A percentile compares a stretch with the other conserved stretches of the same genome.
phyloP scores from a whole-genome alignment of 2,329 filamentous ascomycete genomes.

The Didymella lethalis region DNA sequence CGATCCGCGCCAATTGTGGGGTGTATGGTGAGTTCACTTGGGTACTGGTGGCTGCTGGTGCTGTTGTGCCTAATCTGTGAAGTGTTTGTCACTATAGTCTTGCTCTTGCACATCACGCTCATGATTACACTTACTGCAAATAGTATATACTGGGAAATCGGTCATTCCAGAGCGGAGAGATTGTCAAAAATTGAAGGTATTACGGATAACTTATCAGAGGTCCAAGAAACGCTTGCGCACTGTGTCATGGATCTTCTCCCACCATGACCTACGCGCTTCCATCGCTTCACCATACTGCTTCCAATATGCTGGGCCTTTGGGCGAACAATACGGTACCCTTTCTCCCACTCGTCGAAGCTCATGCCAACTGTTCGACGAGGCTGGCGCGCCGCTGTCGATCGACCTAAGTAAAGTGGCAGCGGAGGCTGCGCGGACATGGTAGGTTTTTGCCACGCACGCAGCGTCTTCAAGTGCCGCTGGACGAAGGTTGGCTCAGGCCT shows the following conservation, averaged over 20 bases:
- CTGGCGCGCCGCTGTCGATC: neutral
- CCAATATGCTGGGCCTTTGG: constrained; percentile 9
- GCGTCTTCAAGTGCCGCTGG: constrained; percentile 10
- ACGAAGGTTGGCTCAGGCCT: constrained; percentile 2
- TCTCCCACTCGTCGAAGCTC: neutral
- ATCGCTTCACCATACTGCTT: constrained; percentile 8
- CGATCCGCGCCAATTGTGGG: neutral
- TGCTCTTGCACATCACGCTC: neutral
- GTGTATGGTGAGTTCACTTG: neutral
- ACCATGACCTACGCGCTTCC: constrained; percentile 12
- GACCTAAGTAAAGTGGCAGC: neutral
- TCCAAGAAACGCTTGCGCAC: neutral
- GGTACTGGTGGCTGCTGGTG: neutral
- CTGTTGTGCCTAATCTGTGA: neutral
- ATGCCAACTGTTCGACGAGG: neutral
- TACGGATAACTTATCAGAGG: neutral
- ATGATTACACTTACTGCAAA: neutral
- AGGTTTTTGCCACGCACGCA: constrained; percentile 23
- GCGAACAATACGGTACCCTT: neutral
- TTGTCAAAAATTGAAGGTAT: neutral
- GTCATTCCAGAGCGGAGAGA: too few species aligned
- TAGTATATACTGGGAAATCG: neutral
- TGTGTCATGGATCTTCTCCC: neutral
- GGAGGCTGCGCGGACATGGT: neutral
- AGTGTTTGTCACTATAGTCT: neutral